phyloP scores from a whole-genome alignment of 139 green algal genomes.

The Bryopsis sp. region DNA sequence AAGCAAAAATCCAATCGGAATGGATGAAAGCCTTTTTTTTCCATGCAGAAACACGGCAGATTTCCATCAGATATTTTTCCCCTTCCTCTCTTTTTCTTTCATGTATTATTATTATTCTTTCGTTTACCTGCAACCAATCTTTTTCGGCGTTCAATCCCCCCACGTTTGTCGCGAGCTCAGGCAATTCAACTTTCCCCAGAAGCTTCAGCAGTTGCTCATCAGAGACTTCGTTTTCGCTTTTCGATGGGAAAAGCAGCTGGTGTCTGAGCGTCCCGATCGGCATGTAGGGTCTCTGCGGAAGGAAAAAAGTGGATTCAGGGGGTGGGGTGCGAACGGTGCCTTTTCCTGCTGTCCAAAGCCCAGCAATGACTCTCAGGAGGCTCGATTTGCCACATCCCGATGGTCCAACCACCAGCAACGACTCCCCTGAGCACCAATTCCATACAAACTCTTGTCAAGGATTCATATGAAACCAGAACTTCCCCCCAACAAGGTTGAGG shows the following conservation, averaged over 20 bases:
- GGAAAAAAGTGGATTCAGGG: slow-evolving; percentile 55
- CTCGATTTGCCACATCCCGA: slow-evolving; percentile 81
- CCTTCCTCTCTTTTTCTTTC: background rate
- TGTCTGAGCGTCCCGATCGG: slow-evolving; percentile 66
- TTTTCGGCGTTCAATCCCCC: slow-evolving; percentile 55
- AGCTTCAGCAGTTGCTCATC: slow-evolving; percentile 41
- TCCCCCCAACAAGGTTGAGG: too few species aligned
- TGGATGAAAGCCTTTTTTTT: too few species aligned
- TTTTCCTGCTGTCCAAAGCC: slow-evolving; percentile 71
- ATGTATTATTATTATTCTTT: background rate
- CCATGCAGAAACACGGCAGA: too few species aligned
- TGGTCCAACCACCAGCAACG: slow-evolving; percentile 78
- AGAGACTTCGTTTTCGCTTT: slow-evolving; percentile 14
- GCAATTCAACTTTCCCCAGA: slow-evolving; percentile 35
- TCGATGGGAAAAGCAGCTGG: slow-evolving; percentile 75
- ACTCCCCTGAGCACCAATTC: slow-evolving; percentile 32
- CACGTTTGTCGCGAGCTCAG: slow-evolving; percentile 16
- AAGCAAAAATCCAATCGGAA: slow-evolving; percentile 8
- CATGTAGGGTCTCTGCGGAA: slow-evolving; percentile 91
- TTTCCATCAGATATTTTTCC: too few species aligned
- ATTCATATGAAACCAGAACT: too few species aligned
- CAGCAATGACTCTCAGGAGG: slow-evolving; percentile 72
- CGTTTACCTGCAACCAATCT: slow-evolving; percentile 51
- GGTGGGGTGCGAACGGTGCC: slow-evolving; percentile 42
- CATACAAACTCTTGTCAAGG: too few species aligned